Evolutionary conservation across 306 rosid species (phyloP).

Genomic region (Parietaria judaica): DNA sequence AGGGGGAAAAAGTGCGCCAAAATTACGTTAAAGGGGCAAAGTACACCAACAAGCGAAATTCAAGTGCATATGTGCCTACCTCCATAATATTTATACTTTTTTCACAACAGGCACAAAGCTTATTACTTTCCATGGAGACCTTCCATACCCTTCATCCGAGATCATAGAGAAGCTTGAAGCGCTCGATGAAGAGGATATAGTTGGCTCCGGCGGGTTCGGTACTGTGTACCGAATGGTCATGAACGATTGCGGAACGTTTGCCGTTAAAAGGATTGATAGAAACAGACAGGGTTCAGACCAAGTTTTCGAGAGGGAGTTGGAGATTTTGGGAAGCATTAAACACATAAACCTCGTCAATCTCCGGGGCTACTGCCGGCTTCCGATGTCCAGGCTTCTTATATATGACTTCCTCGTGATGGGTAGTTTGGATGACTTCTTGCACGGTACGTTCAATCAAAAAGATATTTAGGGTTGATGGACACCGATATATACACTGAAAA

Average conservation of each 20-base stretch:
- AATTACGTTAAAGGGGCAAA: too few relatives aligned
- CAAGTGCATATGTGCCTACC: too few relatives aligned
- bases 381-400: constrained; percentile 80
- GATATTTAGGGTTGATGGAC: background rate
- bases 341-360: constrained; percentile 85
- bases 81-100: too few relatives aligned
- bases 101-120: constrained; percentile 67
- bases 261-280: constrained; percentile 82
- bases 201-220: constrained; percentile 92
- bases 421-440: constrained; percentile 84
- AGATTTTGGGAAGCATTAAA: constrained; percentile 81
- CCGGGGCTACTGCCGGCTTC: constrained; percentile 94
- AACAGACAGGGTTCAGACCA: constrained; percentile 72
- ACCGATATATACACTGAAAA: background rate
- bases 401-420: constrained; percentile 71
- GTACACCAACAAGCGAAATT: too few relatives aligned
- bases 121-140: constrained; percentile 89
- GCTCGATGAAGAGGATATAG: constrained; percentile 62
- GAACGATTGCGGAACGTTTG: constrained; percentile 84
- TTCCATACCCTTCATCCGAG: constrained; percentile 75
- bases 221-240: constrained; percentile 91
- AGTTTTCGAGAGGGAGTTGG: constrained; percentile 82
- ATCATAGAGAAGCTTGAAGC: constrained; percentile 84
- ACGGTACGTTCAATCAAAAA: constrained; percentile 42
- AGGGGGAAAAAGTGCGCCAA: too few relatives aligned